These are phyloP conservation scores for Capsella bursapastoris DNA, from an alignment of 345 rosid genomes.

Conservation along the genomic window DNA sequence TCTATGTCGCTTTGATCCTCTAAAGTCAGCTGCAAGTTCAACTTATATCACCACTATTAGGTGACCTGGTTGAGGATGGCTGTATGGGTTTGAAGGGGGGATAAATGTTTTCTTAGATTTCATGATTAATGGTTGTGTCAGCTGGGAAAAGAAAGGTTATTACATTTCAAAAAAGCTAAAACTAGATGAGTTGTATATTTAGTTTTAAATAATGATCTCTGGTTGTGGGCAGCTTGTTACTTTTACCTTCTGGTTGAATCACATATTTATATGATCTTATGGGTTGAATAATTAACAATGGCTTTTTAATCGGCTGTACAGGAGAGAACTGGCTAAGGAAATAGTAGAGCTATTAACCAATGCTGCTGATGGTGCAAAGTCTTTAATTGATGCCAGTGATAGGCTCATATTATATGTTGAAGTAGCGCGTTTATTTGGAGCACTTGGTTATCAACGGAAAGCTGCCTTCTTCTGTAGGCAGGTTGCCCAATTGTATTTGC, in stretches of 20 bases:
- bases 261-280: conserved; percentile 16
- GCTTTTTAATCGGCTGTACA: conserved; percentile 45
- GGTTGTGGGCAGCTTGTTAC: conserved; percentile 21
- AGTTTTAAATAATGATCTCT: conserved; percentile 9
- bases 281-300: neutral
- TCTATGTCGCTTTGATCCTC: neutral
- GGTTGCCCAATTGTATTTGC: conserved; percentile 95
- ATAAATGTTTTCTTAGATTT: neutral
- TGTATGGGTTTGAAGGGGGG: conserved; percentile 5
- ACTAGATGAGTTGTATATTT: conserved; percentile 5
- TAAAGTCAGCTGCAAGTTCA: neutral
- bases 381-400: conserved; percentile 93
- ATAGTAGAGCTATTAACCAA: conserved; percentile 85
- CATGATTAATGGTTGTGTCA: conserved; percentile 11
- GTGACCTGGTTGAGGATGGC: neutral
- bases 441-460: conserved; percentile 89
- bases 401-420: conserved; percentile 87
- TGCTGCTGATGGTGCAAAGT: conserved; percentile 98
- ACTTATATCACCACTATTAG: neutral
- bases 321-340: conserved; percentile 89
- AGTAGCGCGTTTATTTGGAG: conserved; percentile 92
- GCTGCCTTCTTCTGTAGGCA: conserved; percentile 99
- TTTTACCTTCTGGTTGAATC: conserved; percentile 14
- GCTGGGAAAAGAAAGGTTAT: conserved; percentile 20
- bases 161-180: neutral